Evolutionary conservation across 306 rosid genomes (phyloP).

Genomic region (Quercus rubra): DNA sequence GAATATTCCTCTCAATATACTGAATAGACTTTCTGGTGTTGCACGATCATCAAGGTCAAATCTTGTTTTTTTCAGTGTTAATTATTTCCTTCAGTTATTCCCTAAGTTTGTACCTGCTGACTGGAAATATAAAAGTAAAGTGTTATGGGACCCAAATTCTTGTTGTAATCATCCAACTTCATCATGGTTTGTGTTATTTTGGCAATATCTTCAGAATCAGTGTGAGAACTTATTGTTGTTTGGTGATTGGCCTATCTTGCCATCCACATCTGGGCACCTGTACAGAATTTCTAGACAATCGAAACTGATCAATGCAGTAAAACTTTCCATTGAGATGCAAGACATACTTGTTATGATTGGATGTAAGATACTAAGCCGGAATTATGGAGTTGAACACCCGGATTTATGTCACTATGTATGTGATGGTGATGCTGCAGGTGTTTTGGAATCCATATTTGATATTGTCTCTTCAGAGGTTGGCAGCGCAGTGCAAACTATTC

Average conservation of each 20-base stretch:
- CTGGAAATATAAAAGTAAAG: conserved; percentile 81
- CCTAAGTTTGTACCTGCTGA: conserved; percentile 75
- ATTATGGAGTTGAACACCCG: conserved; percentile 63
- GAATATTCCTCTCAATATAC: conserved; percentile 51
- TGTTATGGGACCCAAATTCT: conserved; percentile 72
- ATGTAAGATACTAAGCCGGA: conserved; percentile 62
- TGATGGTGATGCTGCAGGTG: conserved; percentile 64
- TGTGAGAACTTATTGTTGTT: conserved; percentile 55
- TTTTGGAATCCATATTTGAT: conserved; percentile 65
- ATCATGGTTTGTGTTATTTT: conserved; percentile 74
- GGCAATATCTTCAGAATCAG: conserved; percentile 69
- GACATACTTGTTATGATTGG: conserved; percentile 67
- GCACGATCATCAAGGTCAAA: conserved; percentile 83
- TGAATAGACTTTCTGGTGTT: conserved; percentile 70
- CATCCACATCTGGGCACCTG: conserved; percentile 74
- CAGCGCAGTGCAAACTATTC: conserved; percentile 36
- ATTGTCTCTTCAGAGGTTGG: conserved; percentile 46
- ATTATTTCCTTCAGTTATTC: conserved; percentile 64
- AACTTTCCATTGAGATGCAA: conserved; percentile 52
- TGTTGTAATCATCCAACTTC: conserved; percentile 67
- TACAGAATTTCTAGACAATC: conserved; percentile 63
- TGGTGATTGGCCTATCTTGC: conserved; percentile 94
- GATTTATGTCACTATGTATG: conserved; percentile 67
- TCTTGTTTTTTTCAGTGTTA: conserved; percentile 48
- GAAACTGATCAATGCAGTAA: conserved; percentile 65